Evolutionary conservation across 306 rosid species (phyloP).

Genomic region (Corylus avellana): DNA sequence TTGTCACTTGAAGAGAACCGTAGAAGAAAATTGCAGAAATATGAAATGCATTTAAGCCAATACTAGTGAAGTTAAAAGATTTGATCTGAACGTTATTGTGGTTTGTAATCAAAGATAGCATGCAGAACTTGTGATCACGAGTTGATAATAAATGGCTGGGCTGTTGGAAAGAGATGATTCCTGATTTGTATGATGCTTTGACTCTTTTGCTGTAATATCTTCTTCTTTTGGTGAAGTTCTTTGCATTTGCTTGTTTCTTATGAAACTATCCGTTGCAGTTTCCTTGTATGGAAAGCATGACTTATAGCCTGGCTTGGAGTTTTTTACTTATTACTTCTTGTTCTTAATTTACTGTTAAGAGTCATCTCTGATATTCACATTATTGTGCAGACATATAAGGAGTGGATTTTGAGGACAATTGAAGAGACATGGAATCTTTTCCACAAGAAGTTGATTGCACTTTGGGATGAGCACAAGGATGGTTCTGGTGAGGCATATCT

Average conservation of each 20-base stretch:
- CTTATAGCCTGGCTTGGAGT: not conserved
- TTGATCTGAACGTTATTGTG: not conserved
- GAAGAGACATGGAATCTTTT: conserved; percentile 85
- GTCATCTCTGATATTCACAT: conserved; percentile 15
- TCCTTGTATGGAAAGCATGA: not conserved
- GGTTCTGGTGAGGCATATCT: conserved; percentile 90
- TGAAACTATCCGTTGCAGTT: not conserved
- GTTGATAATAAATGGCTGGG: not conserved
- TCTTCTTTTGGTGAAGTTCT: not conserved
- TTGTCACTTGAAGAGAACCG: not conserved
- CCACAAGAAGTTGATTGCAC: conserved; percentile 55
- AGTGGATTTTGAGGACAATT: conserved; percentile 79
- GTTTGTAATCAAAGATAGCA: not conserved
- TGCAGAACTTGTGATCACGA: not conserved
- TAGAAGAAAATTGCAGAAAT: conserved; percentile 2
- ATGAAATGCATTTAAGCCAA: not conserved
- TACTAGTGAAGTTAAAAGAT: not conserved
- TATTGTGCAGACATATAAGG: conserved; percentile 64
- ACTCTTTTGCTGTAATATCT: not conserved
- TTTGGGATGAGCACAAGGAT: conserved; percentile 75
- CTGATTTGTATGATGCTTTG: not conserved
- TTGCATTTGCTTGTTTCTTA: not conserved
- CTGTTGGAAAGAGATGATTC: not conserved
- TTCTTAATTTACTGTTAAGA: not conserved
- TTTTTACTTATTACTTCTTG: not conserved